Evolutionary conservation across 176 grass and related monocot genomes (phyloP), one percentile per base, ranked within the genome.

Genomic region (Eleusine indica): DNA sequence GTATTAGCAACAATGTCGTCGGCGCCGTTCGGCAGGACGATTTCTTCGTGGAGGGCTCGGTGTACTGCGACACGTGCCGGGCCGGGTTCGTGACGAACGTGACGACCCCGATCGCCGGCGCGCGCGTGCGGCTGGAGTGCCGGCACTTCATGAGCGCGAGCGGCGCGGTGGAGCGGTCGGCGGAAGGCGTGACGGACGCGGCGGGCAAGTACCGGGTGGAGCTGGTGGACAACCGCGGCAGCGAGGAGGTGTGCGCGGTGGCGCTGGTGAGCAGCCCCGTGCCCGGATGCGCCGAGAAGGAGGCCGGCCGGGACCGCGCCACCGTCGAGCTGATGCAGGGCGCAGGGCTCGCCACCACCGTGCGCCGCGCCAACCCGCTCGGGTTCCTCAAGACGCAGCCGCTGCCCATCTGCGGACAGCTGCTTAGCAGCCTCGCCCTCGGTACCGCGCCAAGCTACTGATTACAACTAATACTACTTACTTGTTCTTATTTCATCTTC

Each of bases 31-130:
- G 29, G 3, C 4, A 79, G 4, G 69, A 66, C n/a, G 76, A 84
- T 54, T 90, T 90, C 72, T 82, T 66, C 71, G 84, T 87, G 40
- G 82, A 90, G 70, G 88, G 88, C 1, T 68, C 73, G 46, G 88
- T 90, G 60, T 90, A 90, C 76, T 90, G 83, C 70, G 88, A 90
- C 82, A 90, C 88, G 3, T 90, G 88, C 67, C 88, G 78, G 0
- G 83, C 70, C 1, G 88, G 88, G 25, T 86, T 90, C 70, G 78
- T 78, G 66, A 86, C 88, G 16, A 90, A 73, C 29, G 83, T 22
- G 61, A 71, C 88, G 61, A 51, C 52, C 8, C 72, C 64, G 62
- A 90, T 90, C 72, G 32, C 76, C 18, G 83, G 84, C 49, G 88
- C 88, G 0, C 21, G n/a, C 39, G 88, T 90, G 37, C 69, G 82